These are phyloP conservation scores for Plasmodium cynomolgi DNA, from an alignment of 169 alveolate genomes.

Conservation along the genomic window DNA sequence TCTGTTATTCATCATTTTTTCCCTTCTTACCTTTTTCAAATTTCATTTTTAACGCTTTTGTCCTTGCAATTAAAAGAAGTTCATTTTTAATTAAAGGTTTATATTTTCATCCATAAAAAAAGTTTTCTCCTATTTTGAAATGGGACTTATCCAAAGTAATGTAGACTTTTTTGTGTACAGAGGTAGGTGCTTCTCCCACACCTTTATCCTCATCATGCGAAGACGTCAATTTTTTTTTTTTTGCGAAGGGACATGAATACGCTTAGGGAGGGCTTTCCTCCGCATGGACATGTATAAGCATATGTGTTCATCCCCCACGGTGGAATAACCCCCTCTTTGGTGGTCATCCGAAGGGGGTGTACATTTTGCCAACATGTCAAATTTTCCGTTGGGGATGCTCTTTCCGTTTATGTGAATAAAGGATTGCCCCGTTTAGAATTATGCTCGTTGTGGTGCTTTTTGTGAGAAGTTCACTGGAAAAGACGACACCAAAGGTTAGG, in stretches of 20 bases:
- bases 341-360: background rate
- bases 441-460: background rate
- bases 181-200: background rate
- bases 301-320: background rate
- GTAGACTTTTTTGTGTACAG: background rate
- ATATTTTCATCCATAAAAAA: background rate
- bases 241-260: too few species aligned
- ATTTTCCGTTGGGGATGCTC: background rate
- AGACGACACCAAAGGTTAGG: background rate
- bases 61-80: background rate
- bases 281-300: background rate
- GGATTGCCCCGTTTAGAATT: background rate
- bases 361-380: background rate
- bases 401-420: background rate
- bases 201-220: background rate
- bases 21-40: background rate
- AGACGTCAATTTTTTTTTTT: background rate
- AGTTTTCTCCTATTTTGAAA: background rate
- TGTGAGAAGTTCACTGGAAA: background rate
- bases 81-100: constrained; percentile 10
- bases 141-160: background rate
- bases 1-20: background rate
- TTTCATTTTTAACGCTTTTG: background rate
- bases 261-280: too few species aligned
- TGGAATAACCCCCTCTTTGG: too few species aligned